Evolutionary conservation across 2,329 filamentous ascomycete species (phyloP).

Genomic region (Hymenoscyphus fraxineus): DNA sequence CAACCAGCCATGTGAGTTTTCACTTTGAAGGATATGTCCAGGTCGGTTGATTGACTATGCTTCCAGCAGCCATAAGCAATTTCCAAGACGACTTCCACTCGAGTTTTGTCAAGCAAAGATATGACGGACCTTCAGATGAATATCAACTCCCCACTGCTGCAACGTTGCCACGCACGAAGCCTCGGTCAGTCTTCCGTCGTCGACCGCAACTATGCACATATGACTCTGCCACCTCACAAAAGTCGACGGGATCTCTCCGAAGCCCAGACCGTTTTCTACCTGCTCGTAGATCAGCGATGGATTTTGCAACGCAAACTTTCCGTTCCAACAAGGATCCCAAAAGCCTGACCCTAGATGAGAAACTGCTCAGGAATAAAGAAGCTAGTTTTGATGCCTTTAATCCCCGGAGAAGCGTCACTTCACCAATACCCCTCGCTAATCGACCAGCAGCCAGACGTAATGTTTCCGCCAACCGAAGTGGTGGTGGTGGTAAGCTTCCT

Average conservation of each 20-base stretch:
- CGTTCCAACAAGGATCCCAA: slow-evolving; percentile 47
- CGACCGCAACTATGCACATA: slow-evolving; percentile 24
- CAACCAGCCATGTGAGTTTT: neutral
- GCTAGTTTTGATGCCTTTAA: slow-evolving; percentile 51
- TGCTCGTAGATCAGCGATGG: slow-evolving; percentile 38
- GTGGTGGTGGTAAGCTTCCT: slow-evolving; percentile 23
- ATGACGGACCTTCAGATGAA: slow-evolving; percentile 17
- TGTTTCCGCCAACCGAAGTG: slow-evolving; percentile 27
- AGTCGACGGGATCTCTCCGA: slow-evolving; percentile 21
- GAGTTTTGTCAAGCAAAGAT: neutral
- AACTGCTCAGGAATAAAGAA: slow-evolving; percentile 41
- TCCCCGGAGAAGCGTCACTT: slow-evolving; percentile 33
- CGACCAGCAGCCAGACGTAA: slow-evolving; percentile 19
- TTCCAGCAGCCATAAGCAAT: neutral
- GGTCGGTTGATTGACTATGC: neutral
- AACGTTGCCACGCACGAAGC: slow-evolving; percentile 22
- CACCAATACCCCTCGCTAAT: slow-evolving; percentile 22
- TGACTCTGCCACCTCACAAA: slow-evolving; percentile 18
- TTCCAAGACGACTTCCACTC: slow-evolving; percentile 3
- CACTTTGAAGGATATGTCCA: neutral
- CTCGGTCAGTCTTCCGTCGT: slow-evolving; percentile 16
- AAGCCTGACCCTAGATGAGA: slow-evolving; percentile 45
- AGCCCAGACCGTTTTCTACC: slow-evolving; percentile 57
- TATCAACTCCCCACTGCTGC: slow-evolving; percentile 10
- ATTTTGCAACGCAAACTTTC: slow-evolving; percentile 45